Conservation (phyloP, 352 stramenopile species). For the Phytophthora rubi region DNA sequence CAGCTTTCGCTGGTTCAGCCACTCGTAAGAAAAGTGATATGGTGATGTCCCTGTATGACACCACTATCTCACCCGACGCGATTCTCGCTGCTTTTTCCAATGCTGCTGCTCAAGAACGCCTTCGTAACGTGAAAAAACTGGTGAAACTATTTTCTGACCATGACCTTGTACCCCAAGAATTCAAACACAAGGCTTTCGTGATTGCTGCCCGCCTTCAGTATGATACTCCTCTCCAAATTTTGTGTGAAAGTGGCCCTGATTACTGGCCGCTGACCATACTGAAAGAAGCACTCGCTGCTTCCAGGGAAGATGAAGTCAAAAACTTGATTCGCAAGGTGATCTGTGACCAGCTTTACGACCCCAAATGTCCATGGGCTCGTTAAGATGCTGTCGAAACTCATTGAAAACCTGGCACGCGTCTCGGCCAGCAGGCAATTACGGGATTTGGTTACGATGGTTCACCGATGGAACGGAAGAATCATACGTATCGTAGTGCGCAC, state of each 20-base stretch:
- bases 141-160: background rate
- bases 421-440: background rate
- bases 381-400: background rate
- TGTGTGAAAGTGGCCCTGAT: background rate
- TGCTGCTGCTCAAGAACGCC: background rate
- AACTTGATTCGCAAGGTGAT: background rate
- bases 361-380: background rate
- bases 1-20: background rate
- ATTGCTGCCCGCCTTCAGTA: background rate
- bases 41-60: background rate
- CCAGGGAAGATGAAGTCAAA: background rate
- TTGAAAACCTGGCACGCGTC: background rate
- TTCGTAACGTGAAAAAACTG: background rate
- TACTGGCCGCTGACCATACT: background rate
- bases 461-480: background rate
- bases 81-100: background rate
- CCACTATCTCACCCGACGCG: background rate
- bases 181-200: constrained; percentile 1
- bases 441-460: background rate
- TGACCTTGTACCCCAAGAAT: background rate
- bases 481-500: background rate
- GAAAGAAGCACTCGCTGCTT: background rate
- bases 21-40: background rate
- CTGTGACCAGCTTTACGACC: background rate
- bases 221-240: background rate